A percentile compares a stretch with the other conserved stretches of the same genome.
Conservation (phyloP, 331 rosid genomes). For the Quercus phellos region DNA sequence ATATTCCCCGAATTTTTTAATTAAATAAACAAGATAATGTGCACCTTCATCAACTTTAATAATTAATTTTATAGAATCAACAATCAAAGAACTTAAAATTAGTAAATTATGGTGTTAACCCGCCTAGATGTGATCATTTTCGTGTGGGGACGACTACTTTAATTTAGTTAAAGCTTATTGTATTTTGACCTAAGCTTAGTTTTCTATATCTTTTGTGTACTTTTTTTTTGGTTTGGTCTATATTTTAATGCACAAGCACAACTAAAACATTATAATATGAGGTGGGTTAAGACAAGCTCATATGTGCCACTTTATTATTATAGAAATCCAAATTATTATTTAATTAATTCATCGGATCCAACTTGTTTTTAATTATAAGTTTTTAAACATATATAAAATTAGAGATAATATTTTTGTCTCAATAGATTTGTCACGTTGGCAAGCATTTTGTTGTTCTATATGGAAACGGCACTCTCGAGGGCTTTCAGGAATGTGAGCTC, state of each 20-base stretch:
- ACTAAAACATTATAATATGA: conserved; percentile 14
- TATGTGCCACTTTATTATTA: conserved; percentile 28
- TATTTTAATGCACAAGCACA: conserved; percentile 27
- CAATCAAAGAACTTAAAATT: conserved; percentile 16
- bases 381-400: conserved; percentile 4
- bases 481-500: conserved; percentile 15
- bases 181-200: conserved; percentile 36
- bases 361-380: background rate
- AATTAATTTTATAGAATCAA: background rate
- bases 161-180: conserved; percentile 12
- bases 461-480: conserved; percentile 30
- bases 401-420: conserved; percentile 14
- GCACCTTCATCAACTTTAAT: conserved; percentile 17
- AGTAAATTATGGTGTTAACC: conserved; percentile 29
- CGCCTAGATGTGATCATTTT: conserved; percentile 41
- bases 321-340: conserved; percentile 10
- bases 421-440: conserved; percentile 31
- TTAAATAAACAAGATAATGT: conserved; percentile 18
- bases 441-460: conserved; percentile 24
- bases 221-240: background rate
- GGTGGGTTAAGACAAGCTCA: conserved; percentile 34
- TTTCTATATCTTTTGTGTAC: conserved; percentile 1
- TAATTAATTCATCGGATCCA: conserved; percentile 29
- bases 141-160: conserved; percentile 14
- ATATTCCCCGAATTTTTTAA: conserved; percentile 25